A percentile compares a stretch with the other conserved stretches of the same genome.
Conservation (phyloP, 495 filamentous ascomycete genomes). For the Daldinia caldariorum region DNA sequence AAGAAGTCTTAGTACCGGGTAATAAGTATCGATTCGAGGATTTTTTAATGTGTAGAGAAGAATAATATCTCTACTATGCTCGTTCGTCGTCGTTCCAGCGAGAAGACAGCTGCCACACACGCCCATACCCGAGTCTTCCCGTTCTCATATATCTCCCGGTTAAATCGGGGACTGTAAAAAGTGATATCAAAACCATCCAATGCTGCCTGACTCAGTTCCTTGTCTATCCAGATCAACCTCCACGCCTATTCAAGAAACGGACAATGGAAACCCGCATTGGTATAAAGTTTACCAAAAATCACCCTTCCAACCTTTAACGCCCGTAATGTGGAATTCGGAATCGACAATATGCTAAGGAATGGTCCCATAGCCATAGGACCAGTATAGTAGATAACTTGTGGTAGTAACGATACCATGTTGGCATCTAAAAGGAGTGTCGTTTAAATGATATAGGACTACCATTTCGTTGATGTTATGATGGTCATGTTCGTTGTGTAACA, state of each 20-base stretch:
- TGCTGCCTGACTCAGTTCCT: slow-evolving; percentile 28
- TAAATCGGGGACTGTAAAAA: slow-evolving; percentile 8
- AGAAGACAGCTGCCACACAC: slow-evolving; percentile 24
- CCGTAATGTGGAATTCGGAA: slow-evolving; percentile 32
- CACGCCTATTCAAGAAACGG: slow-evolving; percentile 41
- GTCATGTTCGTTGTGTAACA: slow-evolving; percentile 50
- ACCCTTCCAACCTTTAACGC: slow-evolving; percentile 34
- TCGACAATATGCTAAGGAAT: slow-evolving; percentile 37
- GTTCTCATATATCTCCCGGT: slow-evolving; percentile 17
- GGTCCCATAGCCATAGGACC: slow-evolving; percentile 21
- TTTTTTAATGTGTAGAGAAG: slow-evolving; percentile 19
- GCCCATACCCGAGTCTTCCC: slow-evolving; percentile 8
- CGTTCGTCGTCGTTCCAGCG: slow-evolving; percentile 28
- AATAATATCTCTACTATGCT: slow-evolving; percentile 14
- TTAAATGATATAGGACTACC: slow-evolving; percentile 3
- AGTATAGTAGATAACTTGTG: slow-evolving; percentile 12
- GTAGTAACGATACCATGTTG: slow-evolving; percentile 2
- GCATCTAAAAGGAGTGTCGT: slow-evolving; percentile 25
- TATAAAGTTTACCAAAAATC: slow-evolving; percentile 24
- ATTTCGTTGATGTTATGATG: not conserved
- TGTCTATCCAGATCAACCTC: slow-evolving; percentile 36
- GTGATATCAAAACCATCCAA: slow-evolving; percentile 42
- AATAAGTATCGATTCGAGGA: slow-evolving; percentile 27
- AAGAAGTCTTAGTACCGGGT: slow-evolving; percentile 12
- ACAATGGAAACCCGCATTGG: slow-evolving; percentile 29